A percentile compares a stretch with the other conserved stretches of the same genome.
These are phyloP conservation scores for Tulasnella sp. DNA, from an alignment of 768 basidiomycete genomes.

Conservation along the genomic window DNA sequence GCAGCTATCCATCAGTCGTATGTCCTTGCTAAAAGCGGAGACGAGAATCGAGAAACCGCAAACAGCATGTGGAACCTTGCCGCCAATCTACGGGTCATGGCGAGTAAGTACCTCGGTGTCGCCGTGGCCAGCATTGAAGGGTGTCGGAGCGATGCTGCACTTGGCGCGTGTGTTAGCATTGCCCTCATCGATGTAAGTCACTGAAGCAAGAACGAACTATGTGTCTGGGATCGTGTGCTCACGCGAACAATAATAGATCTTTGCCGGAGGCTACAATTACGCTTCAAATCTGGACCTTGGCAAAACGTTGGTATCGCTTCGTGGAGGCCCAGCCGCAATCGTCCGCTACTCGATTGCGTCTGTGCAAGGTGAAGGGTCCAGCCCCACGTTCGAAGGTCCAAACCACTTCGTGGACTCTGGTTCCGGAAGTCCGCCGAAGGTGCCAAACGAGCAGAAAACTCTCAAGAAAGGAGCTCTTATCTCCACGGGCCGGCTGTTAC, in stretches of 20 bases:
- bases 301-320: conserved; percentile 35
- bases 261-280: conserved; percentile 38
- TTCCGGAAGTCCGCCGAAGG: neutral
- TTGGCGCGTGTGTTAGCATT: conserved; percentile 30
- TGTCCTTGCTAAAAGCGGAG: conserved; percentile 15
- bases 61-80: conserved; percentile 34
- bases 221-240: conserved; percentile 15
- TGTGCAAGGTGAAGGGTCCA: conserved; percentile 27
- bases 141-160: conserved; percentile 29
- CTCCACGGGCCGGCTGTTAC: conserved; percentile 33
- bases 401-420: conserved; percentile 15
- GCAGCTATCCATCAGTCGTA: conserved; percentile 38
- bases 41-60: conserved; percentile 21
- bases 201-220: conserved; percentile 25
- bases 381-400: conserved; percentile 14
- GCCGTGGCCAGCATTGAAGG: conserved; percentile 32
- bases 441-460: neutral
- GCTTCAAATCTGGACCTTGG: conserved; percentile 35
- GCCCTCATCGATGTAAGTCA: conserved; percentile 33
- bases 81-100: conserved; percentile 32
- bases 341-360: conserved; percentile 26
- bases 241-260: conserved; percentile 33
- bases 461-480: conserved; percentile 21
- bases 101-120: conserved; percentile 32
- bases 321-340: conserved; percentile 39